Evolutionary conservation across 495 filamentous ascomycete genomes (phyloP), one percentile per base, ranked within the genome.

Genomic region (Aspergillus saccharolyticus): DNA sequence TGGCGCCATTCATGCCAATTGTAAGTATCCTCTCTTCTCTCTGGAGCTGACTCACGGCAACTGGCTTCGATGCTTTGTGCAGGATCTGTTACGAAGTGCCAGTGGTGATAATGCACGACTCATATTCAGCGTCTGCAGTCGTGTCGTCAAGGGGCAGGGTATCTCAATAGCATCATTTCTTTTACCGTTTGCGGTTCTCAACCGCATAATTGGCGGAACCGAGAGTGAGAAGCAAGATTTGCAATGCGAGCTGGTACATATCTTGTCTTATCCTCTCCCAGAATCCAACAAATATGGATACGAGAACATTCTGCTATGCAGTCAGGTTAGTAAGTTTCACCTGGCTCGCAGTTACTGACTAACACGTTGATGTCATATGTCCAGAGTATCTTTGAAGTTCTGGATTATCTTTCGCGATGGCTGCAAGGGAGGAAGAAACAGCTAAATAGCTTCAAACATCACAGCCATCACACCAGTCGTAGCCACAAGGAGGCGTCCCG

Each of bases 401-500:
- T 97, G 21, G 95, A 98, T 66, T 96, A 98, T 69, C 79, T 91
- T 56, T 89, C 90, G 55, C 81, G 85, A 47, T 98, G 95, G 94
- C 70, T 94, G 16, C 90, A 96, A 64, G 81, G 86, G 33, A 89
- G 87, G 67, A 91, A 87, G 66, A 90, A 82, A 67, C 76, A 79
- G 63, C 62, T 77, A 6, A 74, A 72, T 64, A 63, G 65, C 33
- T 59, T 74, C 17, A 72, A 60, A 28, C 62, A 63, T 20, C 66
- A 75, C 33, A 64, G 67, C 28, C 59, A 72, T 18, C 71, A 71
- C 58, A 66, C 65, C 6, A 70, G 74, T 54, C 72, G 74, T 22
- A 55, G 68, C 39, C 57, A 79, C 22, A 71, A 72, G 55, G 74
- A 78, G 54, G 54, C 55, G 12, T 63, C 52, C 28, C 63, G 70